A percentile compares a stretch with the other conserved stretches of the same genome.
These are phyloP conservation scores for Picea abies DNA, from an alignment of 83 land plant genomes.

Conservation along the genomic window DNA sequence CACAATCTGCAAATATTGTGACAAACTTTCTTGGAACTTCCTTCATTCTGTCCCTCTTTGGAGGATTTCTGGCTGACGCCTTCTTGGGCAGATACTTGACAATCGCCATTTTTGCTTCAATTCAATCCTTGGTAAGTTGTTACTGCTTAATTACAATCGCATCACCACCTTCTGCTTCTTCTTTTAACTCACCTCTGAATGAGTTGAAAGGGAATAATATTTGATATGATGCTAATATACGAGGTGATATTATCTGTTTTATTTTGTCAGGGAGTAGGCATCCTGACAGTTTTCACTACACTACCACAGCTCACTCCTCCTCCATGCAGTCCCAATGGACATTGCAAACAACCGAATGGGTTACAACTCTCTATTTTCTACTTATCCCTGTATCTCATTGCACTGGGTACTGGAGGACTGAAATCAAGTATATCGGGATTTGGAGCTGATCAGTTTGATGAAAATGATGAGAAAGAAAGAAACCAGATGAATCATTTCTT, in stretches of 20 bases:
- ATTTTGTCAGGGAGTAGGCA: constrained; percentile 38
- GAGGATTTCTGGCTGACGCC: constrained; percentile 69
- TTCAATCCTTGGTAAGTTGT: constrained; percentile 41
- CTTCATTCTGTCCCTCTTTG: constrained; percentile 56
- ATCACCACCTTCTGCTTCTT: neutral
- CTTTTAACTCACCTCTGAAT: neutral
- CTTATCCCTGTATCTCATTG: constrained; percentile 51
- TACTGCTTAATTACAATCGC: neutral
- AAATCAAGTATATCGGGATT: constrained; percentile 62
- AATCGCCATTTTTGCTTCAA: constrained; percentile 42
- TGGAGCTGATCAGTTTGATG: constrained; percentile 71
- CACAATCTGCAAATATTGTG: constrained; percentile 72
- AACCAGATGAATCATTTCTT: constrained; percentile 54
- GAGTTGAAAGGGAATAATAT: neutral
- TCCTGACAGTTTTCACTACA: constrained; percentile 29
- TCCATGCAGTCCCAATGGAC: constrained; percentile 22
- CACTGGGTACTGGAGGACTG: constrained; percentile 61
- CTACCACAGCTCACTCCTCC: constrained; percentile 50
- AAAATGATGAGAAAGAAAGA: constrained; percentile 48
- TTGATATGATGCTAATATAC: neutral
- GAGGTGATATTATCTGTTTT: neutral
- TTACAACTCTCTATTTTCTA: constrained; percentile 56
- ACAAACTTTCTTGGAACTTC: constrained; percentile 63
- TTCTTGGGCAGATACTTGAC: constrained; percentile 58
- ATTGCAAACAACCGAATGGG: constrained; percentile 46